Evolutionary conservation across 768 basidiomycete genomes (phyloP).

Genomic region (Hebeloma cylindrosporum): DNA sequence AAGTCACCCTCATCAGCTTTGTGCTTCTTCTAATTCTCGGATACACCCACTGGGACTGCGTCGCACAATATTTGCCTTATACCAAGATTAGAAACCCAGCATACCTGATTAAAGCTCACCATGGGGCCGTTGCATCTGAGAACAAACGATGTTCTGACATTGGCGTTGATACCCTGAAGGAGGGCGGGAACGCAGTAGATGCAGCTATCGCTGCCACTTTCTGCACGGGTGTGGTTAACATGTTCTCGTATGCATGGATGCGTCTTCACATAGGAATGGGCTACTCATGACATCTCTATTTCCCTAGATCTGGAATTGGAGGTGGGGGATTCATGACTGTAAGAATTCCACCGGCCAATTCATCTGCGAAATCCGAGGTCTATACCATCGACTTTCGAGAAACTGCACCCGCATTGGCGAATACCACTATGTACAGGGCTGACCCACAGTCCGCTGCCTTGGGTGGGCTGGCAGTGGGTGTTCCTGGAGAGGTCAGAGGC

Average conservation of each 20-base stretch:
- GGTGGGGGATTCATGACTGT: slow-evolving; percentile 88
- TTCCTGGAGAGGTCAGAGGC: slow-evolving; percentile 90
- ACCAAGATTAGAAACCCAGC: slow-evolving; percentile 37
- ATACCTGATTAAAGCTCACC: slow-evolving; percentile 51
- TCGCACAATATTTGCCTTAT: neutral
- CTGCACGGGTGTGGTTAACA: slow-evolving; percentile 82
- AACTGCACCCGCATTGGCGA: slow-evolving; percentile 72
- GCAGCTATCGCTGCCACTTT: slow-evolving; percentile 78
- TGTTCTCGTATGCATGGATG: slow-evolving; percentile 70
- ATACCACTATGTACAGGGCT: slow-evolving; percentile 72
- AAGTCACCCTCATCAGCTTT: slow-evolving; percentile 4
- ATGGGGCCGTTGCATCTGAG: slow-evolving; percentile 90
- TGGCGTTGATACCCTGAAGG: slow-evolving; percentile 72
- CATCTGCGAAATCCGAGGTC: slow-evolving; percentile 52
- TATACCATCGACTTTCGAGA: slow-evolving; percentile 88
- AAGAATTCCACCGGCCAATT: slow-evolving; percentile 58
- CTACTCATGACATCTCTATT: slow-evolving; percentile 5
- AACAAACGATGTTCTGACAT: slow-evolving; percentile 84
- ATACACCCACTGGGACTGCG: slow-evolving; percentile 1
- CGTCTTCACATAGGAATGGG: slow-evolving; percentile 1
- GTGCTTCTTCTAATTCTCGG: slow-evolving; percentile 1
- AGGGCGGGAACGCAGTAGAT: slow-evolving; percentile 91
- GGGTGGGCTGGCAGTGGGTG: slow-evolving; percentile 86
- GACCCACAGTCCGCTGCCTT: slow-evolving; percentile 52
- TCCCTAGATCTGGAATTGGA: slow-evolving; percentile 72